Evolutionary conservation across 805 yeast species (phyloP), one percentile per base, ranked within the genome.

Genomic region (Wickerhamiella vanderwaltii): DNA sequence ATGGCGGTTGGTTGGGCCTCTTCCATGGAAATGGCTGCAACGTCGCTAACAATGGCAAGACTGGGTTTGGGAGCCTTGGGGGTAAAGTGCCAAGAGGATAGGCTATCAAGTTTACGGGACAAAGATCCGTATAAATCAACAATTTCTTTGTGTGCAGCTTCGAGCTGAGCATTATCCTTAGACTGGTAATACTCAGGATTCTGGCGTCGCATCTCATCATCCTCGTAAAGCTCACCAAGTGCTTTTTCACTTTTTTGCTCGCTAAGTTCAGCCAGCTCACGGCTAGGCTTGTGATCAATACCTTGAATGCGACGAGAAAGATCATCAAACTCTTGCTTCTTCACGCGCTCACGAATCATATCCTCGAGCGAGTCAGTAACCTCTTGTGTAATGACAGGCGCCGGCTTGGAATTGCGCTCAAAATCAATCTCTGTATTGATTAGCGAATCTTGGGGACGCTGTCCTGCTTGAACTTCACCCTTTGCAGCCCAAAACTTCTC

Each of bases 361-460:
- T 88, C 96, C 57, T 91, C 98, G 17, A 88, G 62, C 1, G 81
- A 66, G 51, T 83, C 93, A 0, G 97, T 85, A 9, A 80, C 72
- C 49, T 87, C 95, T 51, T 76, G 76, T 1, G 98, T 91, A 43
- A 87, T 83, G 5, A 87, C 86, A 0, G 98, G 98, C 4, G 86
- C 96, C 0, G 98, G 95, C 54, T 88, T 88, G 6, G 95, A 77
- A 5, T 86, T 83, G 54, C 97, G 73, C 53, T 88, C 98, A 55
- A 88, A 91, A 50, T 86, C 93, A 41, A 88, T 64, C 52, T 82
- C 94, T 9, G 58, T 52, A 32, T 77, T 79, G 44, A 91, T 60
- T 29, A 91, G 66, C 1, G 96, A 79, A 63, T 91, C 95, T 33
- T 68, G 66, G 6, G 94, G 94, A 56, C 98, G 71, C 50, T 79